Conservation (phyloP, 345 rosid genomes). For the Durio zibethinus region DNA sequence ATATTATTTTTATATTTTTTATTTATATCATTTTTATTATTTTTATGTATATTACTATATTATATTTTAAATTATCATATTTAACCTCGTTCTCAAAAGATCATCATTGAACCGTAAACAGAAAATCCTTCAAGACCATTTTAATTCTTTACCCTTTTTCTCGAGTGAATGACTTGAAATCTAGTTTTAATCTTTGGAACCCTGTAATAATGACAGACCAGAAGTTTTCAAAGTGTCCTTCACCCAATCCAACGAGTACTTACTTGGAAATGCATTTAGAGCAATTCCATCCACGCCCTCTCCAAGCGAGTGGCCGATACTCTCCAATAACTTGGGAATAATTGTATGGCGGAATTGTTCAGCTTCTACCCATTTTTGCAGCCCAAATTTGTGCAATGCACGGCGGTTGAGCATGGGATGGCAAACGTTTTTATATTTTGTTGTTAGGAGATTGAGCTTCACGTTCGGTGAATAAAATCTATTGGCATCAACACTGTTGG, state of each 20-base stretch:
- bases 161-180: neutral
- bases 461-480: neutral
- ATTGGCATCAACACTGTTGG: neutral
- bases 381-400: neutral
- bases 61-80: too few relatives aligned
- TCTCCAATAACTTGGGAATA: neutral
- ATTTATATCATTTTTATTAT: too few relatives aligned
- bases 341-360: neutral
- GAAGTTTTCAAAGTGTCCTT: neutral
- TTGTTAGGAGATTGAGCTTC: slow-evolving; percentile 5
- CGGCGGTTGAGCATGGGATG: neutral
- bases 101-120: neutral
- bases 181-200: neutral
- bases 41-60: too few relatives aligned
- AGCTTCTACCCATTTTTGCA: neutral
- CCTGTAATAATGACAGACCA: neutral
- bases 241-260: slow-evolving; percentile 16
- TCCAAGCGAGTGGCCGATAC: neutral
- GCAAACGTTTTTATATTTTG: neutral
- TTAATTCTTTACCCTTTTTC: neutral
- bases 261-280: slow-evolving; percentile 10
- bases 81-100: too few relatives aligned
- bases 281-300: slow-evolving; percentile 6
- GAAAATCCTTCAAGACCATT: neutral
- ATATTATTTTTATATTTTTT: too few relatives aligned